Conservation (phyloP, 805 yeast genomes). For the Blastobotrys parvus region DNA sequence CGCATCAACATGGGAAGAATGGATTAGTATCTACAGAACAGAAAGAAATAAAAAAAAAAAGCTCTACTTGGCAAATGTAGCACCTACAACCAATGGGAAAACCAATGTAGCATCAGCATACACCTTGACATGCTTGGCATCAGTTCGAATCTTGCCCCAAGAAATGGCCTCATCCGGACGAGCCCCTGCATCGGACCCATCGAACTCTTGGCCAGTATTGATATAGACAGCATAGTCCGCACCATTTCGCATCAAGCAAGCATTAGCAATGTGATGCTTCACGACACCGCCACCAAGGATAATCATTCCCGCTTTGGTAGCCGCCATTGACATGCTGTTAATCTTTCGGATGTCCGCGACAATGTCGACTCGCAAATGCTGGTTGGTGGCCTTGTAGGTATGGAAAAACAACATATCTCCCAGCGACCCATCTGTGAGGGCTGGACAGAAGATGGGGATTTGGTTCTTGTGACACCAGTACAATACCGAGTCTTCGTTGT, state of each 20-base stretch:
- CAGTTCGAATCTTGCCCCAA: slow-evolving; percentile 98
- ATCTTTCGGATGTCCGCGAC: slow-evolving; percentile 89
- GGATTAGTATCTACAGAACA: not conserved
- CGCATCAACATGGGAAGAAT: not conserved
- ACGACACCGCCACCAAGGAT: slow-evolving; percentile 93
- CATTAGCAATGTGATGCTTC: slow-evolving; percentile 96
- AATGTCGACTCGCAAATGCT: slow-evolving; percentile 80
- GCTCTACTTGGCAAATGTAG: slow-evolving; percentile 65
- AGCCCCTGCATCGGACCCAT: slow-evolving; percentile 98
- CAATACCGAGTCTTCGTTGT: slow-evolving; percentile 85
- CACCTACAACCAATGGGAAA: slow-evolving; percentile 94
- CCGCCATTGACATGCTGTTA: slow-evolving; percentile 92
- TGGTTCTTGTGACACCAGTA: slow-evolving; percentile 98
- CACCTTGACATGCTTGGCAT: slow-evolving; percentile 84
- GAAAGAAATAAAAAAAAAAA: not conserved
- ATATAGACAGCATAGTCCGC: slow-evolving; percentile 97
- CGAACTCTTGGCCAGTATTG: slow-evolving; percentile 97
- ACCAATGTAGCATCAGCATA: slow-evolving; percentile 94
- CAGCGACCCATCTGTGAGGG: slow-evolving; percentile 94
- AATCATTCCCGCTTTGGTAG: slow-evolving; percentile 90
- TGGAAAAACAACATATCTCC: slow-evolving; percentile 99
- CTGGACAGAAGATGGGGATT: slow-evolving; percentile 96
- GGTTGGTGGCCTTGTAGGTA: slow-evolving; percentile 90
- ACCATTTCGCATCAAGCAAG: slow-evolving; percentile 98
- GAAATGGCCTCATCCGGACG: slow-evolving; percentile 98